Evolutionary conservation across 129 eudicot genomes (phyloP), one percentile per base, ranked within the genome.

Genomic region (Logfia minima): DNA sequence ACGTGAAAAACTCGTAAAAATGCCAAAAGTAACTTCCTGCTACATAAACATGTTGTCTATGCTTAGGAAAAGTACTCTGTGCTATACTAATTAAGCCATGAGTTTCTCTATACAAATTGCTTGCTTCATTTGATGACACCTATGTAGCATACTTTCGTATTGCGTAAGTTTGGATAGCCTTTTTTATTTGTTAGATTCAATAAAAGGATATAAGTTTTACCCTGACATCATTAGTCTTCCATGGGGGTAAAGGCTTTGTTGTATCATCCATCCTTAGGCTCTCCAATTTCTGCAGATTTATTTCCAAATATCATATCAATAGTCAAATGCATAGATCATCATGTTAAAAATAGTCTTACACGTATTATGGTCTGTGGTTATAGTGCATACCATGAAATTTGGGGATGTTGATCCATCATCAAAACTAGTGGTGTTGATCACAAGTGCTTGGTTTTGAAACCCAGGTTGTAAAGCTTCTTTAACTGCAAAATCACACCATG

Each of bases 401-500:
- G 91, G 85, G 70, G 84, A 68, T 61, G 62, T 83, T 4, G 83
- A 74, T 13, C 87, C 92, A 17, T 60, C 82, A 37, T 85, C 88
- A 51, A 83, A 77, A 28, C 66, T 72, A 68, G 81, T 56, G 77
- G 22, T 82, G 84, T 41, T 82, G 95, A 48, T 48, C 18, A 89
- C 83, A 3, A 91, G 87, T 5, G 93, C 84, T 60, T 84, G 84
- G 16, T 77, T 88, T 67, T 87, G 88, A 63, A 71, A 51, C 68
- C 89, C 93, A n/a, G 98, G 87, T 17, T 91, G 88, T 64, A 87
- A 77, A 70, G 96, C 90, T 51, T 86, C 90, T 68, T 94, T 88
- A 75, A 94, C 88, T 21, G 97, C 98, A 39, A 89, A 89, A 78
- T 91, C 88, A 83, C 98, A 94, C 98, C 98, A 94, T 39, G 98